phyloP scores from a whole-genome alignment of 192 early-diverging fungal genomes.

The Backusella liffmaniae region DNA sequence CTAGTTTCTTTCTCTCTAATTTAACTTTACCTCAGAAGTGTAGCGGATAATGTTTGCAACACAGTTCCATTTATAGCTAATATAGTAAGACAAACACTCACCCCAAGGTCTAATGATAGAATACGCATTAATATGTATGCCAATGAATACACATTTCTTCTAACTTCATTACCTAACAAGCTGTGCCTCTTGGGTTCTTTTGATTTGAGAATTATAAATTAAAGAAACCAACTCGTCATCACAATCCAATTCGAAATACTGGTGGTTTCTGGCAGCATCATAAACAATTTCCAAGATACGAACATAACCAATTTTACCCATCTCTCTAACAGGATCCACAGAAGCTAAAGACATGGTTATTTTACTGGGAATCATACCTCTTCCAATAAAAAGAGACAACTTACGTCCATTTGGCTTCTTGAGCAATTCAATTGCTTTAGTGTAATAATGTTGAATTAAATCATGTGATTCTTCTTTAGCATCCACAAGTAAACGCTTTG shows the following conservation, averaged over 20 bases:
- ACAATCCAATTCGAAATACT: constrained; percentile 12
- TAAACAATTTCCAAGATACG: constrained; percentile 12
- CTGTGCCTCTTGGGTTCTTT: constrained; percentile 11
- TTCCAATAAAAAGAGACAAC: background rate
- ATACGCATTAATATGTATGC: too few relatives aligned
- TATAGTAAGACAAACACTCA: constrained; percentile 16
- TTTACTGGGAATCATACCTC: too few relatives aligned
- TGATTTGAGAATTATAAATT: constrained; percentile 6
- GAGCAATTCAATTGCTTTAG: background rate
- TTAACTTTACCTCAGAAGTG: background rate
- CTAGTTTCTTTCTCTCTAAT: background rate
- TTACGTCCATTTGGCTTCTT: constrained; percentile 6
- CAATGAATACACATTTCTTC: background rate
- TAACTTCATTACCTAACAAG: background rate
- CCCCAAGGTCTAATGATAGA: constrained; percentile 15
- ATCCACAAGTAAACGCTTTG: background rate
- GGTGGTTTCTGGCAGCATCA: background rate
- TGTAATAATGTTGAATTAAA: background rate
- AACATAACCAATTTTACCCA: constrained; percentile 15
- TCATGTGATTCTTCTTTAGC: background rate
- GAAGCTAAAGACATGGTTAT: background rate
- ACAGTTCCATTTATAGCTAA: constrained; percentile 25
- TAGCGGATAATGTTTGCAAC: constrained; percentile 15
- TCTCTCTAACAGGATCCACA: constrained; percentile 12
- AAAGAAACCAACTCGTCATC: background rate